A percentile compares a stretch with the other conserved stretches of the same genome.
Conservation (phyloP, 495 filamentous ascomycete species). For the Trichoderma erinaceum region DNA sequence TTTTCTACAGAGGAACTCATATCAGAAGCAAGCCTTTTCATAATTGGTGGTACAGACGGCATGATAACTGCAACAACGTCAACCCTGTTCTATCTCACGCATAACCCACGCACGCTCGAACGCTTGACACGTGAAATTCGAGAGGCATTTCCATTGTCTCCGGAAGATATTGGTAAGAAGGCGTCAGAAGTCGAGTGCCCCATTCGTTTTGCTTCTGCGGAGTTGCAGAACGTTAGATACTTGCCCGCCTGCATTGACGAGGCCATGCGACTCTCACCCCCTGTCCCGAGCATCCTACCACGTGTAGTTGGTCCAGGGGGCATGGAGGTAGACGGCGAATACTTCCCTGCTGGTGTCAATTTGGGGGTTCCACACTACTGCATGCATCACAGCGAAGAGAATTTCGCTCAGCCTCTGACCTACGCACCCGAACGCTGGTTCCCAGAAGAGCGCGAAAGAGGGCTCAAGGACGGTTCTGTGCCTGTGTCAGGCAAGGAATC, state of each 20-base stretch:
- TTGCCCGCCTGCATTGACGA: background rate
- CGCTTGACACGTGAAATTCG: background rate
- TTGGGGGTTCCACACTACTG: background rate
- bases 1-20: slow-evolving; percentile 1
- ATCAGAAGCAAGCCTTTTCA: slow-evolving; percentile 2
- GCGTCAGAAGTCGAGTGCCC: background rate
- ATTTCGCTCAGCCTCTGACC: background rate
- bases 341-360: background rate
- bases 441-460: background rate
- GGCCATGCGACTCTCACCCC: background rate
- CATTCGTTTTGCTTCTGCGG: background rate
- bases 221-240: background rate
- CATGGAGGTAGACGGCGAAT: background rate
- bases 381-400: slow-evolving; percentile 1
- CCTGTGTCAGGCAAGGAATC: background rate
- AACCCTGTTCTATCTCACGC: background rate
- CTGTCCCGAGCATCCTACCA: background rate
- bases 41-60: slow-evolving; percentile 1
- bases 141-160: background rate
- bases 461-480: background rate
- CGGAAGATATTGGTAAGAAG: background rate
- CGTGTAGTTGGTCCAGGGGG: background rate
- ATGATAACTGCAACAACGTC: slow-evolving; percentile 2
- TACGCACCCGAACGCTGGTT: background rate
- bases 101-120: background rate